Conservation (phyloP, 495 filamentous ascomycete species). For the Penicillium longicatenatum region DNA sequence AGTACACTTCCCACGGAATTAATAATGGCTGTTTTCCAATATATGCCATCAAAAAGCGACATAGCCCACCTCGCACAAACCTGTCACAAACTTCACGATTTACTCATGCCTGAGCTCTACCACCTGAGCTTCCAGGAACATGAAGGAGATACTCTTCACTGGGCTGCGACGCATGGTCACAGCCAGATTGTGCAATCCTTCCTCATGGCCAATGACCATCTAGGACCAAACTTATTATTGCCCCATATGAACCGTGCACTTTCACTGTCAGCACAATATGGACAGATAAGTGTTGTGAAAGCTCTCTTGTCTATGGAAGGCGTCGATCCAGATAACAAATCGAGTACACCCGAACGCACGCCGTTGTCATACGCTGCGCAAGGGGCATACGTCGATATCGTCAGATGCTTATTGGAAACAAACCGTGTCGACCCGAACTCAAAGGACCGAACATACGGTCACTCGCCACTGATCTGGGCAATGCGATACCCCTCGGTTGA, state of each 20-base stretch:
- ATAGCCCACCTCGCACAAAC: neutral
- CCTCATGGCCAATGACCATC: neutral
- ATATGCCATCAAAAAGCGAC: conserved; percentile 1
- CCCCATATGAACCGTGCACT: conserved; percentile 6
- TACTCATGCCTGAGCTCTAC: conserved; percentile 2
- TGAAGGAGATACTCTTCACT: neutral
- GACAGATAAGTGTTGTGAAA: conserved; percentile 6
- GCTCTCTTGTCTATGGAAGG: conserved; percentile 5
- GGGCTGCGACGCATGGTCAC: conserved; percentile 2
- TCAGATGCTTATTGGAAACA: conserved; percentile 3
- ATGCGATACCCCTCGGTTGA: neutral
- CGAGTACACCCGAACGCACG: neutral
- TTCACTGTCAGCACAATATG: conserved; percentile 1
- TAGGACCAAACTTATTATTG: neutral
- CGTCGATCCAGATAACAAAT: conserved; percentile 3
- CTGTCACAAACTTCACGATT: neutral
- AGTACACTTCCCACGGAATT: neutral
- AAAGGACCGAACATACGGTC: neutral
- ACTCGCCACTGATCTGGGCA: conserved; percentile 7
- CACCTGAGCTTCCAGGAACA: neutral
- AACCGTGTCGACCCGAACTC: conserved; percentile 7
- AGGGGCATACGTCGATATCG: conserved; percentile 1
- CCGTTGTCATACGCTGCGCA: conserved; percentile 6
- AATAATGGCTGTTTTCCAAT: neutral
- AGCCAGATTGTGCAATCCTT: neutral